phyloP scores from a whole-genome alignment of 352 stramenopile species.

The Globisporangium emineosum region DNA sequence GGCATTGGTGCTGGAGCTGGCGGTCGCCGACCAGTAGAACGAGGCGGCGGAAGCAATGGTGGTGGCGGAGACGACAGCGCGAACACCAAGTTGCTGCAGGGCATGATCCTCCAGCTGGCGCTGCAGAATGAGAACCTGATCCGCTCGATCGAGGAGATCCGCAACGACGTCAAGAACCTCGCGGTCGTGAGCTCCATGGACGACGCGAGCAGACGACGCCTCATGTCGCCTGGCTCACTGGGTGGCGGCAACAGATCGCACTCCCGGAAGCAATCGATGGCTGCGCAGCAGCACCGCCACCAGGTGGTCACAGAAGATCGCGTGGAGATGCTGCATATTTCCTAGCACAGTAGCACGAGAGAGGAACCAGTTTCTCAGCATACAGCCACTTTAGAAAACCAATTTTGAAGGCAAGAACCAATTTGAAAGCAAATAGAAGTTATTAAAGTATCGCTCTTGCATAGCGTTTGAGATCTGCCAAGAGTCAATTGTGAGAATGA shows the following conservation, averaged over 20 bases:
- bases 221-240: conserved; percentile 14
- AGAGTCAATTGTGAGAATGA: not conserved
- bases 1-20: not conserved
- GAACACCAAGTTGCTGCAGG: conserved; percentile 40
- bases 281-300: not conserved
- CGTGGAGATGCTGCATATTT: conserved; percentile 4
- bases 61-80: conserved; percentile 4
- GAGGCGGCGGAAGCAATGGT: not conserved
- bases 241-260: not conserved
- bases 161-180: conserved; percentile 27
- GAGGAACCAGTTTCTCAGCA: not conserved
- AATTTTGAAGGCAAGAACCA: conserved; percentile 8
- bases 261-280: conserved; percentile 10
- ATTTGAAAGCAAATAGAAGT: not conserved
- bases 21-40: not conserved
- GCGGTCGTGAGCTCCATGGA: conserved; percentile 16
- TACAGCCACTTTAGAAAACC: not conserved
- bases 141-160: conserved; percentile 44
- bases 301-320: not conserved
- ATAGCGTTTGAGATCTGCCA: not conserved
- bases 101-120: conserved; percentile 55
- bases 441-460: not conserved
- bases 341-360: not conserved
- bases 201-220: conserved; percentile 7
- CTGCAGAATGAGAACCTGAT: conserved; percentile 52